These are phyloP conservation scores for Penicillium sp. DNA, from an alignment of 2,329 filamentous ascomycete species.

Conservation along the genomic window DNA sequence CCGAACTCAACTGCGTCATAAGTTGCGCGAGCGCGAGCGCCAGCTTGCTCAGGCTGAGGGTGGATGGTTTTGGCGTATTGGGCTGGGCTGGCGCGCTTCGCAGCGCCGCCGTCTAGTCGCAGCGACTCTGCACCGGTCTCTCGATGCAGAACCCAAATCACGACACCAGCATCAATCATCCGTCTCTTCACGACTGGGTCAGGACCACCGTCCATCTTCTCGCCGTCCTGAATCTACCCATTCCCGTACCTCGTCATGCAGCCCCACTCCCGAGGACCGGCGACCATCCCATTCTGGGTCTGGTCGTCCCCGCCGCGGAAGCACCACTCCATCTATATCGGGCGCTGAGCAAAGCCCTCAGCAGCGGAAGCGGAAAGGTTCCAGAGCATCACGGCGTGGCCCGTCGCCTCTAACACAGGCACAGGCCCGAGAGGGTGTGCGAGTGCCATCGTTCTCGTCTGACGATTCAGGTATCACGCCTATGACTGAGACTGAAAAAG, in stretches of 20 bases:
- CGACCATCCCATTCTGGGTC: constrained; percentile 34
- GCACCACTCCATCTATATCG: constrained; percentile 30
- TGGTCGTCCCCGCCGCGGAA: constrained; percentile 37
- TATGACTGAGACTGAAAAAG: constrained; percentile 26
- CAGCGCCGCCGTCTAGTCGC: constrained; percentile 32
- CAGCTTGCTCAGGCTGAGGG: constrained; percentile 68
- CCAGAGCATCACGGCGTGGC: constrained; percentile 30
- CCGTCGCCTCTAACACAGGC: constrained; percentile 39
- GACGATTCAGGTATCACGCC: constrained; percentile 33
- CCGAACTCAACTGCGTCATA: constrained; percentile 68
- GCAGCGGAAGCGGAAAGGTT: constrained; percentile 34
- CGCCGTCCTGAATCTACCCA: constrained; percentile 38
- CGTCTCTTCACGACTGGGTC: constrained; percentile 26
- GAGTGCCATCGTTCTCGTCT: constrained; percentile 35
- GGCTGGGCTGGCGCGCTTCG: constrained; percentile 49
- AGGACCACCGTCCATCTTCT: constrained; percentile 30
- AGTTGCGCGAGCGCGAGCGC: constrained; percentile 67
- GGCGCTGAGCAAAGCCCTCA: constrained; percentile 30
- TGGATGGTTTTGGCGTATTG: constrained; percentile 84
- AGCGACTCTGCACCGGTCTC: constrained; percentile 26
- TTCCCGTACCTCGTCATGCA: constrained; percentile 45
- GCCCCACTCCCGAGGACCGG: constrained; percentile 43
- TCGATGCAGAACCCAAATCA: constrained; percentile 29
- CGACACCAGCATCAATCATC: constrained; percentile 31
- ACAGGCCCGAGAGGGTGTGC: constrained; percentile 38